Conservation (phyloP, 106 monocot species). For the Acorus calamus region DNA sequence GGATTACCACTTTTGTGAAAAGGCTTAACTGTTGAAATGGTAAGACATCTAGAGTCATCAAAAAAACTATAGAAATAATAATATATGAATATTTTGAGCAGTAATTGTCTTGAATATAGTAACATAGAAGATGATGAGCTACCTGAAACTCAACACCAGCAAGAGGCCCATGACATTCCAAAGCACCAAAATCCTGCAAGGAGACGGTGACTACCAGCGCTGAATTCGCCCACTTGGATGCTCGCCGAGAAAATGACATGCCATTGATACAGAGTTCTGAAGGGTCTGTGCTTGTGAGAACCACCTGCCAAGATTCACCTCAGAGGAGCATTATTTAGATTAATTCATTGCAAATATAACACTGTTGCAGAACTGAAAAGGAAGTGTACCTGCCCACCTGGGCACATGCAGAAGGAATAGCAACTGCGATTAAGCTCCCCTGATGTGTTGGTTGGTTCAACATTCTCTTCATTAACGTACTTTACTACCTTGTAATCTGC, state of each 20-base stretch:
- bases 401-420: slow-evolving; percentile 99
- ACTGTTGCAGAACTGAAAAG: neutral
- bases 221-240: slow-evolving; percentile 97
- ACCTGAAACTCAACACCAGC: slow-evolving; percentile 96
- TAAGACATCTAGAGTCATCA: slow-evolving; percentile 4
- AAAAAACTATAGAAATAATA: neutral
- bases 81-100: too few species aligned
- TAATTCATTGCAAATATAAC: neutral
- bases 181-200: slow-evolving; percentile 50
- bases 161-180: slow-evolving; percentile 56
- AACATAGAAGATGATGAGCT: neutral
- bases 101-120: too few species aligned
- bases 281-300: slow-evolving; percentile 85
- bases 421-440: slow-evolving; percentile 44
- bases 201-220: slow-evolving; percentile 88
- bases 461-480: slow-evolving; percentile 36
- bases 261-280: slow-evolving; percentile 92
- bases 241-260: slow-evolving; percentile 94
- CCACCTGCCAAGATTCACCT: slow-evolving; percentile 42
- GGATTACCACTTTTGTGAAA: too few species aligned
- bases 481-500: slow-evolving; percentile 92
- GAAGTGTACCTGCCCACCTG: slow-evolving; percentile 79
- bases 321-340: neutral
- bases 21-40: too few species aligned
- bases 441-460: slow-evolving; percentile 3